Evolutionary conservation across 805 yeast genomes (phyloP), one percentile per base, ranked within the genome.

Genomic region (Saccharomycopsis babjevae): DNA sequence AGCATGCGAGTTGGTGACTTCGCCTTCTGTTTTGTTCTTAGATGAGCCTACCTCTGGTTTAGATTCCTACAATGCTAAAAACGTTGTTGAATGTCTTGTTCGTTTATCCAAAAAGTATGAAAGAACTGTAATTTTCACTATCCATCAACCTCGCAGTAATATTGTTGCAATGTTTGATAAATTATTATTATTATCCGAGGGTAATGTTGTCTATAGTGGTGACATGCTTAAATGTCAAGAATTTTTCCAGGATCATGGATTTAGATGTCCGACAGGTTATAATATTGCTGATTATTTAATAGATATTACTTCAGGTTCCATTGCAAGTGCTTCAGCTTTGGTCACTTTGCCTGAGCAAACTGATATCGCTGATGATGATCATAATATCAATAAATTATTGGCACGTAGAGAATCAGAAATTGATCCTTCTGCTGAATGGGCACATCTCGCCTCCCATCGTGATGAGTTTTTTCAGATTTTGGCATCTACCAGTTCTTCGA

Each of bases 21-120:
- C 91, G 1, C 97, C 97, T 0, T 81, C 91, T 0, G 83, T 91
- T 52, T 72, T 91, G 59, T 88, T 91, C 67, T 74, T 91, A 59
- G 97, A 91, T 73, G 97, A 91, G 70, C 97, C 97, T 30, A 91
- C 99, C 0, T 89, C 97, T 0, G 99, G 99, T 0, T 77, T 94
- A 62, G 99, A 94, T 71, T 85, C 97, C 7, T 93, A 83, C 70
- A 93, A 92, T 73, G 98, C 99, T 0, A 84, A 83, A 69, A 90
- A 92, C 67, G 99, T 94, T 7, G 79, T 94, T 54, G 97, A 91
- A 63, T 81, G 90, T 63, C 77, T 94, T 54, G 93, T 88, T 1
- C 80, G 87, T 61, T 77, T 94, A 61, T 89, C 97, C 0, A 79
- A 84, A 61, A 86, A 84, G 67, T 88, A 85, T 71, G 85, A 88